Evolutionary conservation across 208 protist species (phyloP).

Genomic region (Phytomonas sp.): DNA sequence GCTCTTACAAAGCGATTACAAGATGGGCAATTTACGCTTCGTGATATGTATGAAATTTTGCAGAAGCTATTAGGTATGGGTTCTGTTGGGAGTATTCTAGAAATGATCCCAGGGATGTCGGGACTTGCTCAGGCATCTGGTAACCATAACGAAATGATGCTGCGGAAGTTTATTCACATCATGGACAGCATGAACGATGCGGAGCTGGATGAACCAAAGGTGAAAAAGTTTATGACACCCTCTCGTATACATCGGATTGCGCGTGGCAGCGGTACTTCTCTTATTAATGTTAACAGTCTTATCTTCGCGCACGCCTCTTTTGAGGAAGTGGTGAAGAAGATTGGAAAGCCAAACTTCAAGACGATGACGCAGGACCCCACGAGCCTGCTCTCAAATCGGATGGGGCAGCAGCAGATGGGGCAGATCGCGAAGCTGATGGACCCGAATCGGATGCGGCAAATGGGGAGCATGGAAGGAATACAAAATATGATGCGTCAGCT

Average conservation of each 20-base stretch:
- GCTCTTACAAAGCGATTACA: slow-evolving; percentile 87
- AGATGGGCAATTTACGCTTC: slow-evolving; percentile 91
- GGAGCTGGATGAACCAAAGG: slow-evolving; percentile 84
- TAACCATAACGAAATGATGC: slow-evolving; percentile 51
- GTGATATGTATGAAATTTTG: slow-evolving; percentile 96
- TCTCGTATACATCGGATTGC: slow-evolving; percentile 80
- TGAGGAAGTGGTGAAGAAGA: slow-evolving; percentile 86
- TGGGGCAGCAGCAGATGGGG: slow-evolving; percentile 80
- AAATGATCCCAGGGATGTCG: slow-evolving; percentile 91
- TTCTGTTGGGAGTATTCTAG: slow-evolving; percentile 90
- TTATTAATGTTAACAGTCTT: slow-evolving; percentile 74
- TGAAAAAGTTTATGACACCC: slow-evolving; percentile 88
- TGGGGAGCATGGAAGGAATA: slow-evolving; percentile 76
- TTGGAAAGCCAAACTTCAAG: slow-evolving; percentile 90
- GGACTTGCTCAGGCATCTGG: slow-evolving; percentile 45
- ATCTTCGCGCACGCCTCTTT: slow-evolving; percentile 79
- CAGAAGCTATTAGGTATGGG: slow-evolving; percentile 94
- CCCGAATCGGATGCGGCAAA: slow-evolving; percentile 76
- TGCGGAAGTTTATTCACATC: slow-evolving; percentile 93
- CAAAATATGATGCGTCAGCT: slow-evolving; percentile 88
- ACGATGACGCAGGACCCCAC: slow-evolving; percentile 72
- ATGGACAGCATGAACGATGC: slow-evolving; percentile 95
- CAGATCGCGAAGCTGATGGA: slow-evolving; percentile 84
- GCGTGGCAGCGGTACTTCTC: slow-evolving; percentile 67
- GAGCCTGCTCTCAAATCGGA: slow-evolving; percentile 34